Evolutionary conservation across 163 green algal genomes (phyloP).

Genomic region (Scenedesmus sp.): DNA sequence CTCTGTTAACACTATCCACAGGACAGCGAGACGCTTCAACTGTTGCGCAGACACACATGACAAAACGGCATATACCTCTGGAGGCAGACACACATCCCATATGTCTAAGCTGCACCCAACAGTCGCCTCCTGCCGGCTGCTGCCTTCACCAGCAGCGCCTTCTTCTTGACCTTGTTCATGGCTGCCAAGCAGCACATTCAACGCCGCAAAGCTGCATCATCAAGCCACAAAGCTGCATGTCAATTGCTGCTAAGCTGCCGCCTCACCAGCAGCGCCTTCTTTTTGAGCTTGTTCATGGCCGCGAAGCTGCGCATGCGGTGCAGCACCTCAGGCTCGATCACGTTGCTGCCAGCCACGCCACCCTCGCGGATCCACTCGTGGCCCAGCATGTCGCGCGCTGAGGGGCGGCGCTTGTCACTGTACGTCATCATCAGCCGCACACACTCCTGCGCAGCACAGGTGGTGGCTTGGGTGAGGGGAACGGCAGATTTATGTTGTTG

Average conservation of each 20-base stretch:
- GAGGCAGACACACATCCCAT: no score
- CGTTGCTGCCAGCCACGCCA: conserved; percentile 82
- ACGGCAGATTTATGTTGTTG: background rate
- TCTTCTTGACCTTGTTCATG: no score
- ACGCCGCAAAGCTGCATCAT: no score
- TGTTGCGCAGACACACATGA: no score
- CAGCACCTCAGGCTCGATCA: conserved; percentile 93
- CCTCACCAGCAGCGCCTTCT: conserved; percentile 87
- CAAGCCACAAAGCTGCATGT: background rate
- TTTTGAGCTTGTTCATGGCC: conserved; percentile 97
- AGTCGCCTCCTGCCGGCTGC: no score
- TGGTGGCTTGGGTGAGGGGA: background rate
- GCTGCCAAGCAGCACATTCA: no score
- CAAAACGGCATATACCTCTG: no score
- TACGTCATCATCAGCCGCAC: conserved; percentile 78
- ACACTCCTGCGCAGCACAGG: background rate
- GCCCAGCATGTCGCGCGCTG: conserved; percentile 80
- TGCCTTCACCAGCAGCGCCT: no score
- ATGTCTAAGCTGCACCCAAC: no score
- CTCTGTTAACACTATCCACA: no score
- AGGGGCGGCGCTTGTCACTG: conserved; percentile 74
- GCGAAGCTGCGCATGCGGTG: conserved; percentile 92
- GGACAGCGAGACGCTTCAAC: no score
- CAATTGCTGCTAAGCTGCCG: background rate
- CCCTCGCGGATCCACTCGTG: conserved; percentile 72